phyloP scores from a whole-genome alignment of 192 early-diverging fungal species.

The Umbelopsis isabellina region DNA sequence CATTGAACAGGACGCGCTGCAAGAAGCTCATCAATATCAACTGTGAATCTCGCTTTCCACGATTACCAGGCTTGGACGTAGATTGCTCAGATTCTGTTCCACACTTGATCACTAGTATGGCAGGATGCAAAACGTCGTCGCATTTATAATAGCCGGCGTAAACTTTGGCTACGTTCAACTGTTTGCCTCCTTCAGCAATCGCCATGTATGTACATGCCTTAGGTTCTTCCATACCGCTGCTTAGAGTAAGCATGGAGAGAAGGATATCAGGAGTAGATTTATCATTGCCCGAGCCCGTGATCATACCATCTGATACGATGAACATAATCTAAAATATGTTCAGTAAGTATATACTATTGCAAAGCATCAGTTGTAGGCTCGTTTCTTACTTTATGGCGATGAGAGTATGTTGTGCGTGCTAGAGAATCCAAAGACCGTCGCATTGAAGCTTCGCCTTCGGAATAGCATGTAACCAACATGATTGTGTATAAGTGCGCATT shows the following conservation, averaged over 20 bases:
- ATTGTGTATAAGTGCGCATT: conserved; percentile 59
- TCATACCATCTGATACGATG: conserved; percentile 85
- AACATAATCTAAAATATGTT: conserved; percentile 62
- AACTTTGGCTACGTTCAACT: conserved; percentile 83
- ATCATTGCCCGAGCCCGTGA: conserved; percentile 77
- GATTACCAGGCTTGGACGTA: conserved; percentile 81
- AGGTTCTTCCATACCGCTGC: conserved; percentile 62
- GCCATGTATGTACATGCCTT: conserved; percentile 77
- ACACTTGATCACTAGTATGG: conserved; percentile 73
- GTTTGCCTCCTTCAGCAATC: conserved; percentile 79
- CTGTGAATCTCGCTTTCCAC: conserved; percentile 96
- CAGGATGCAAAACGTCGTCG: conserved; percentile 58
- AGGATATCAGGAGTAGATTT: conserved; percentile 73
- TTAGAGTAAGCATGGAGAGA: conserved; percentile 68
- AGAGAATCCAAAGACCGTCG: conserved; percentile 80
- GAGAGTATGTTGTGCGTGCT: conserved; percentile 73
- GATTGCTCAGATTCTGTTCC: conserved; percentile 65
- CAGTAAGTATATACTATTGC: background rate
- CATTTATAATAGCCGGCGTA: conserved; percentile 74
- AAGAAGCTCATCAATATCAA: conserved; percentile 95
- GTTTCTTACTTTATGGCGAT: conserved; percentile 66
- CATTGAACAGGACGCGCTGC: conserved; percentile 77
- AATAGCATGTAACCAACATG: conserved; percentile 87
- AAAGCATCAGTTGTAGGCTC: background rate
- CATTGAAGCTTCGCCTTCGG: conserved; percentile 78